Conservation (phyloP, 176 grass and related monocot species). For the Musa acuminata region DNA sequence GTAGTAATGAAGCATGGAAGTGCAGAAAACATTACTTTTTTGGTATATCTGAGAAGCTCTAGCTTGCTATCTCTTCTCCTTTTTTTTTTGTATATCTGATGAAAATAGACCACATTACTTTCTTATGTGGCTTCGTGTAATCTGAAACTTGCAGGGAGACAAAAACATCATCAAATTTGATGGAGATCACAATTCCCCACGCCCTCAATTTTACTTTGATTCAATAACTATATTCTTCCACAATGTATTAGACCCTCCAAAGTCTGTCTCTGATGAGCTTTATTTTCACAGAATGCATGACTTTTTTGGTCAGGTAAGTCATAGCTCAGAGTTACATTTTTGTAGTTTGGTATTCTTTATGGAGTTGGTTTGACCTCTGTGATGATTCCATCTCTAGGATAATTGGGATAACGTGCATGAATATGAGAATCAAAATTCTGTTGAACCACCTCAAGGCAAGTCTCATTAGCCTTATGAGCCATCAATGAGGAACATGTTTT, state of each 20-base stretch:
- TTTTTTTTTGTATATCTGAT: neutral
- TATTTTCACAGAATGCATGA: slow-evolving; percentile 37
- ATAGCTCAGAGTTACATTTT: slow-evolving; percentile 10
- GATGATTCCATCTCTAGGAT: slow-evolving; percentile 35
- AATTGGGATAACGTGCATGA: slow-evolving; percentile 67
- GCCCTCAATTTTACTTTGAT: slow-evolving; percentile 95
- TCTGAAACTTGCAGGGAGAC: slow-evolving; percentile 62
- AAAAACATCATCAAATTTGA: slow-evolving; percentile 99
- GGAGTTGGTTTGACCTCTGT: neutral
- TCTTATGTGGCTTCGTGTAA: neutral
- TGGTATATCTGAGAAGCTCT: neutral
- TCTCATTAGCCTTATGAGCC: neutral
- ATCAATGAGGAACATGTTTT: slow-evolving; percentile 2
- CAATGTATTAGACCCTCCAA: slow-evolving; percentile 86
- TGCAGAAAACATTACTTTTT: neutral
- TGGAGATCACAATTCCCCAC: slow-evolving; percentile 96
- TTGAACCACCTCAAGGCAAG: slow-evolving; percentile 51
- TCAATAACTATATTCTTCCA: slow-evolving; percentile 99
- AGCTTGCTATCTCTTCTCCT: neutral
- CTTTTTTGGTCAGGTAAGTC: slow-evolving; percentile 47
- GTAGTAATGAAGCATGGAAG: neutral
- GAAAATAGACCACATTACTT: neutral
- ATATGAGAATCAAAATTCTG: slow-evolving; percentile 41
- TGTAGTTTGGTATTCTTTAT: neutral
- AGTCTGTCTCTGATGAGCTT: slow-evolving; percentile 46